Evolutionary conservation across 2,329 filamentous ascomycete genomes (phyloP).

Genomic region (Aureobasidium sp.): DNA sequence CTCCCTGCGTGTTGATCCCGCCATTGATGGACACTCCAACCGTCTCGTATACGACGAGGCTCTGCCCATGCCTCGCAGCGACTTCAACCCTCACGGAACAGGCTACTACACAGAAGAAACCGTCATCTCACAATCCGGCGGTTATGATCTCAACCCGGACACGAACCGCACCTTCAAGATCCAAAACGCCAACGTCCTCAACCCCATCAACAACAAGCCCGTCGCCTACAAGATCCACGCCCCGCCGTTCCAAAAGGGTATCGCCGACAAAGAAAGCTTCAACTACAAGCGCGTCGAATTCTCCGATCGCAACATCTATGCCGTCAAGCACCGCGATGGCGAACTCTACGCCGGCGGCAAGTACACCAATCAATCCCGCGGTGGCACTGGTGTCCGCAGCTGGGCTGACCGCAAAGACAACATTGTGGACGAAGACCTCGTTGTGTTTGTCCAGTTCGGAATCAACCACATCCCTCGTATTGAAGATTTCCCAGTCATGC

Average conservation of each 20-base stretch:
- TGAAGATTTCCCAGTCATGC: conserved; percentile 38
- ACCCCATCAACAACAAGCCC: conserved; percentile 40
- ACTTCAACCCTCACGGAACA: conserved; percentile 47
- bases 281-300: conserved; percentile 52
- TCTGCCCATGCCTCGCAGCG: conserved; percentile 49
- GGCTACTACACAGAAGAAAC: conserved; percentile 42
- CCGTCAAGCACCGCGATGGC: conserved; percentile 47
- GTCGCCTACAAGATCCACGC: conserved; percentile 43
- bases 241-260: conserved; percentile 42
- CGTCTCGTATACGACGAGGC: conserved; percentile 44
- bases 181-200: conserved; percentile 35
- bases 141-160: conserved; percentile 40
- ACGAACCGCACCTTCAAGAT: conserved; percentile 42
- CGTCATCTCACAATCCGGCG: conserved; percentile 38
- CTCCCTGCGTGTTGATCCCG: conserved; percentile 40
- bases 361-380: conserved; percentile 52
- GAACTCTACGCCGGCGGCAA: conserved; percentile 52
- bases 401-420: conserved; percentile 45
- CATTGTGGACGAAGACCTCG: conserved; percentile 48
- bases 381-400: conserved; percentile 38
- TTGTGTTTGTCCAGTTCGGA: conserved; percentile 49
- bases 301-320: conserved; percentile 50
- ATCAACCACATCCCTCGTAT: conserved; percentile 38
- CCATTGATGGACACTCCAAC: conserved; percentile 38
- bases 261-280: conserved; percentile 44